Evolutionary conservation across 176 grass and related monocot species (phyloP).

Genomic region (Metroxylon sagu): DNA sequence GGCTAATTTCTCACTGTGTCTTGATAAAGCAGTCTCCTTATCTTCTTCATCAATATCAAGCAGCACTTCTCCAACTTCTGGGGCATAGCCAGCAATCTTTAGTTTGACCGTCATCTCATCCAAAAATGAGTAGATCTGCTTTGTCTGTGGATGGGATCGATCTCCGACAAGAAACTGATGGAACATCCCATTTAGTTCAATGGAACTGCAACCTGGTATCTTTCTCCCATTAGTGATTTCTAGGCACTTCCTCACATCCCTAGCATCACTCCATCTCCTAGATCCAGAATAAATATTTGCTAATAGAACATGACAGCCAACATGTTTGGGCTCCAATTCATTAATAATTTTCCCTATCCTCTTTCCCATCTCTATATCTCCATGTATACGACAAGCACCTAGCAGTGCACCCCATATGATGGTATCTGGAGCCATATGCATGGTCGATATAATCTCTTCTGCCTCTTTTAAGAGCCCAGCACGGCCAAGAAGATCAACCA

Average conservation of each 20-base stretch:
- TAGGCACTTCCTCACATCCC: slow-evolving; percentile 3
- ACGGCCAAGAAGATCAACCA: slow-evolving; percentile 11
- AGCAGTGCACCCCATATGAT: slow-evolving; percentile 12
- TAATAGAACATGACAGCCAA: slow-evolving; percentile 13
- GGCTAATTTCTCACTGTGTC: slow-evolving; percentile 15
- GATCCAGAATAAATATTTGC: slow-evolving; percentile 16
- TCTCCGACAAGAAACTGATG: slow-evolving; percentile 10
- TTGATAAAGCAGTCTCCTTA: slow-evolving; percentile 13
- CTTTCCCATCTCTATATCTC: slow-evolving; percentile 11
- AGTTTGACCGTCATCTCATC: slow-evolving; percentile 15
- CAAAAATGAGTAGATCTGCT: slow-evolving; percentile 8
- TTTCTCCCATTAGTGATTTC: slow-evolving; percentile 5
- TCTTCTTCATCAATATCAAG: slow-evolving; percentile 12
- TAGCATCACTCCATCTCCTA: slow-evolving; percentile 11
- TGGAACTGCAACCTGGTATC: slow-evolving; percentile 14
- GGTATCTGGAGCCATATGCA: slow-evolving; percentile 10
- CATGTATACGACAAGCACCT: slow-evolving; percentile 11
- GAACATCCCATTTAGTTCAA: slow-evolving; percentile 2
- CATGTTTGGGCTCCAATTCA: slow-evolving; percentile 1
- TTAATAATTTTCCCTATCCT: slow-evolving; percentile 7
- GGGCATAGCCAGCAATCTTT: slow-evolving; percentile 3
- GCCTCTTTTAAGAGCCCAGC: slow-evolving; percentile 17
- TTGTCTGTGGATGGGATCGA: slow-evolving; percentile 4
- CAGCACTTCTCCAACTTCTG: slow-evolving; percentile 16
- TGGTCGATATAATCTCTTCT: not conserved